phyloP scores from a whole-genome alignment of 352 stramenopile species.

The Pythium coloratum region DNA sequence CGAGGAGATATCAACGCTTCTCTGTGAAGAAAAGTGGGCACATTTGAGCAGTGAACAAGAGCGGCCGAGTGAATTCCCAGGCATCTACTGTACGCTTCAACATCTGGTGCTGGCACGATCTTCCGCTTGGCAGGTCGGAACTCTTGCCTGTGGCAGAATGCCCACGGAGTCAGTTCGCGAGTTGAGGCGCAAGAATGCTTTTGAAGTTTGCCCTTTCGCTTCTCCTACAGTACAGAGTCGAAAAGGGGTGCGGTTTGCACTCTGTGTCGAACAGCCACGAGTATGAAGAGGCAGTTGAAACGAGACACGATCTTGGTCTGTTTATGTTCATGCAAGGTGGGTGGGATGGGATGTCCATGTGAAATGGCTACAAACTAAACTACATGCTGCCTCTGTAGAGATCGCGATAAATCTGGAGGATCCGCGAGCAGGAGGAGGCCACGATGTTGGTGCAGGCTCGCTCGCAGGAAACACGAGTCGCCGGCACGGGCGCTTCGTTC shows the following conservation, averaged over 20 bases:
- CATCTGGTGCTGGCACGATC: conserved; percentile 3
- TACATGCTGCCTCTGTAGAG: conserved; percentile 37
- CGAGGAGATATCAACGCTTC: no score
- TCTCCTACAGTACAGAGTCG: neutral
- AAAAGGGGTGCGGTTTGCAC: neutral
- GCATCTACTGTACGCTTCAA: neutral
- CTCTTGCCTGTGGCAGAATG: neutral
- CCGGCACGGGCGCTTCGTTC: conserved; percentile 43
- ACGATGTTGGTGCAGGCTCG: conserved; percentile 61
- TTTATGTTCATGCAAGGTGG: conserved; percentile 11
- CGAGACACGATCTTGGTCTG: conserved; percentile 9
- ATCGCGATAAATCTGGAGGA: conserved; percentile 67
- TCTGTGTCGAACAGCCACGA: neutral
- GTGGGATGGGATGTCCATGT: neutral
- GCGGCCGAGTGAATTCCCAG: neutral
- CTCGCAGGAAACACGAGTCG: conserved; percentile 53
- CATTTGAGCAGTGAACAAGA: no score
- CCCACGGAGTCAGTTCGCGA: conserved; percentile 1
- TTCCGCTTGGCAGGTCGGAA: neutral
- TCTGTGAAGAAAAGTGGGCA: no score
- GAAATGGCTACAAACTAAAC: conserved; percentile 28
- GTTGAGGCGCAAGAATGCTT: neutral
- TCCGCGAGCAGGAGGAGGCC: conserved; percentile 55
- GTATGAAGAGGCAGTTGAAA: conserved; percentile 3
- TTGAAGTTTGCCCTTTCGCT: neutral